Evolutionary conservation across 805 yeast species (phyloP), one percentile per base, ranked within the genome.

Genomic region (Lachancea meyersii): DNA sequence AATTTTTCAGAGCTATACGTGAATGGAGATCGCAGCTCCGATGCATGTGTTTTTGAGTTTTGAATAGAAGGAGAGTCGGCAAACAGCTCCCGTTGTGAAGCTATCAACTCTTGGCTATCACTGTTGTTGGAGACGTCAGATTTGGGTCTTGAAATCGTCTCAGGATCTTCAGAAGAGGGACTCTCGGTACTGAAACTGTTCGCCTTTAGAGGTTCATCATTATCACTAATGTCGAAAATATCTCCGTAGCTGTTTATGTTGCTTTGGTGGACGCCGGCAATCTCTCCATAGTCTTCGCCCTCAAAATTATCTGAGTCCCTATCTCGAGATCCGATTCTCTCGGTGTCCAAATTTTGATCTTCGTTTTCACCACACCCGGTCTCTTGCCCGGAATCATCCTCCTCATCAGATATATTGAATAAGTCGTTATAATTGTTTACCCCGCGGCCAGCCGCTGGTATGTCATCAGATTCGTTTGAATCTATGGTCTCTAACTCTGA

Each of bases 371-470:
- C 16, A 5, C 16, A 9, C 14, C 13, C 21, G 14, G 10, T 17
- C 32, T 10, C 17, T 4, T 13, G 9, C 17, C 16, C 28, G 13
- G 28, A 14, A 10, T 44, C 56, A 23, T 50, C 57, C 31, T 56
- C 58, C 5, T 34, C 37, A 22, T 34, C 37, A 5, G 60, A 56
- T 10, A 56, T 34, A 21, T 50, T 54, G 38, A 57, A 59, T 14
- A 59, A 31, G 39, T 59, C 63, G 33, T 49, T 38, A 13, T 38
- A 38, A n/a, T 35, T 35, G 11, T 38, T 42, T 23, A 38, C 24
- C 23, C 17, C 22, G 33, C 35, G 23, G 26, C 28, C 28, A 31
- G 23, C 34, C 33, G 22, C 24, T 14, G 10, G 8, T 7, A 35
- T 41, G 5, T 44, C 40, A 14, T 43, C 46, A 35, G 21, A 8